These are phyloP conservation scores for Wickerhamomyces chambardii DNA, from an alignment of 805 yeast genomes.

Conservation along the genomic window DNA sequence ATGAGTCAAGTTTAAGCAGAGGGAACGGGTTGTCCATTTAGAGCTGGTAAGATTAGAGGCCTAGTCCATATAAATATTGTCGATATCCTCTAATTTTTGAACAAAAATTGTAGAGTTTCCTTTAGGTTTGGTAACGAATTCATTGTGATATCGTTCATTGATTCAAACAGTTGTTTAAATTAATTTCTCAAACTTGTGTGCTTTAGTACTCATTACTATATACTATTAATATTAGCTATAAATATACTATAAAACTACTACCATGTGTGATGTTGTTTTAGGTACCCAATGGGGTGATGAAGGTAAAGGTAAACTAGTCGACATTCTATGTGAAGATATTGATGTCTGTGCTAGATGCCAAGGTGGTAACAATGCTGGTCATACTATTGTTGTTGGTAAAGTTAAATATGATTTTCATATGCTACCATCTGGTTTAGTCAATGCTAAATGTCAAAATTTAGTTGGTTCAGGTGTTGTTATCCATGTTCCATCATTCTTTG, in stretches of 20 bases:
- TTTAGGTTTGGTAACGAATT: background rate
- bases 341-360: conserved; percentile 97
- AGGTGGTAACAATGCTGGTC: conserved; percentile 99
- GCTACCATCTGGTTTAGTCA: conserved; percentile 97
- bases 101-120: no score
- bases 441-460: conserved; percentile 82
- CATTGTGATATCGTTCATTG: background rate
- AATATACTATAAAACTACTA: no score
- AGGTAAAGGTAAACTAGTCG: conserved; percentile 98
- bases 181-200: background rate
- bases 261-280: conserved; percentile 63
- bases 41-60: no score
- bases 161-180: background rate
- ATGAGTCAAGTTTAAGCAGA: no score
- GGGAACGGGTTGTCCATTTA: no score
- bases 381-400: conserved; percentile 88
- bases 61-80: no score
- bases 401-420: conserved; percentile 95
- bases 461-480: conserved; percentile 96
- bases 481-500: conserved; percentile 88
- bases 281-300: conserved; percentile 99
- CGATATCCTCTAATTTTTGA: background rate
- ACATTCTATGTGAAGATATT: conserved; percentile 85
- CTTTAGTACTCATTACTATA: no score
- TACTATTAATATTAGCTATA: no score